Evolutionary conservation across 176 grass and related monocot genomes (phyloP).

Genomic region (Metroxylon sagu): DNA sequence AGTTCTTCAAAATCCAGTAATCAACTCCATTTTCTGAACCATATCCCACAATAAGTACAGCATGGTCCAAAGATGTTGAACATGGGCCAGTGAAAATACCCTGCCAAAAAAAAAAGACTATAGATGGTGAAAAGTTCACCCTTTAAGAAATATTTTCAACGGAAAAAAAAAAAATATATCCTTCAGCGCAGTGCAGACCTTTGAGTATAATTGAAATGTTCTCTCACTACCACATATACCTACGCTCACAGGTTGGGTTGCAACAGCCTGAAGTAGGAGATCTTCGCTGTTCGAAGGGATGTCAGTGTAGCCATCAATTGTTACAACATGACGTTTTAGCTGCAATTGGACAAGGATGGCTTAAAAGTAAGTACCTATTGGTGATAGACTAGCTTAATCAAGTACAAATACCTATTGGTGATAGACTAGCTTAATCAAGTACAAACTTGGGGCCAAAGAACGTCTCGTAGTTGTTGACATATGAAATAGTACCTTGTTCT

Average conservation of each 20-base stretch:
- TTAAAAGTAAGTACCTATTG: no score
- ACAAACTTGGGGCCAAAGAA: no score
- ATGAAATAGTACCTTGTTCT: constrained; percentile 54
- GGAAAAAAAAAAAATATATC: background rate
- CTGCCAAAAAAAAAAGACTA: constrained; percentile 32
- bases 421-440: no score
- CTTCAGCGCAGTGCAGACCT: constrained; percentile 35
- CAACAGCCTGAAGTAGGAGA: constrained; percentile 68
- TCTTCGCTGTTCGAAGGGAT: constrained; percentile 65
- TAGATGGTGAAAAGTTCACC: background rate
- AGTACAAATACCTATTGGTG: no score
- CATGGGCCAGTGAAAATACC: constrained; percentile 94
- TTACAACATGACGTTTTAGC: constrained; percentile 72
- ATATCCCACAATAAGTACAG: constrained; percentile 92
- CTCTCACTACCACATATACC: constrained; percentile 90
- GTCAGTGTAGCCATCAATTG: constrained; percentile 80
- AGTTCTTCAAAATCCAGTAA: constrained; percentile 97
- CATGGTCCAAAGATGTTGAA: constrained; percentile 83
- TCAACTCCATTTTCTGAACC: constrained; percentile 68
- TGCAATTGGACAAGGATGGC: constrained; percentile 22
- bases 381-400: no score
- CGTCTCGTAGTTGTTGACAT: no score
- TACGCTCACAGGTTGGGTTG: constrained; percentile 81
- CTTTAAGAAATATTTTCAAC: background rate
- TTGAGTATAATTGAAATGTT: constrained; percentile 78